Evolutionary conservation across 2,329 filamentous ascomycete species (phyloP).

Genomic region (Huntiella moniliformis): DNA sequence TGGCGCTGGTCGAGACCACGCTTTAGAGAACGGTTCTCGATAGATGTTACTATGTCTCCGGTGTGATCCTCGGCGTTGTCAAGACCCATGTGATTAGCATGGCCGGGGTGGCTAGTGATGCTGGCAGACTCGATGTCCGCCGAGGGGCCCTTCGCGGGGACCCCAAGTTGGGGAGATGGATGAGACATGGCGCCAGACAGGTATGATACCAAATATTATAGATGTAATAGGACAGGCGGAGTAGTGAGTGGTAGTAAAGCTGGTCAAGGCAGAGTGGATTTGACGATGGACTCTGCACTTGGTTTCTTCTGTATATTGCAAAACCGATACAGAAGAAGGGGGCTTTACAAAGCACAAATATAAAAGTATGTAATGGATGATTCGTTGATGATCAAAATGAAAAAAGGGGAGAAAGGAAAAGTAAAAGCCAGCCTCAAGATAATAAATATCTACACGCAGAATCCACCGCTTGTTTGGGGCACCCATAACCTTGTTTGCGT

Average conservation of each 20-base stretch:
- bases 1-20: conserved; percentile 30
- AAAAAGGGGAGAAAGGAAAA: conserved; percentile 3
- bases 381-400: neutral
- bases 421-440: neutral
- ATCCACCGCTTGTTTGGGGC: no score
- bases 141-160: neutral
- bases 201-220: neutral
- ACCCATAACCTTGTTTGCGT: neutral
- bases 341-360: neutral
- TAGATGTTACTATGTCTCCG: conserved; percentile 27
- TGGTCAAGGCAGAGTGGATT: conserved; percentile 1
- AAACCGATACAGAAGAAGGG: conserved; percentile 8
- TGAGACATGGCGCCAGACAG: neutral
- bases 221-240: neutral
- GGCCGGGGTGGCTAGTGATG: neutral
- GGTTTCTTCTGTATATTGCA: conserved; percentile 10
- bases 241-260: neutral
- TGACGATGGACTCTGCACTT: neutral
- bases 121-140: conserved; percentile 5
- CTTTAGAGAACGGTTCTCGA: conserved; percentile 30
- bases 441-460: neutral
- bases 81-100: conserved; percentile 5
- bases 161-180: neutral
- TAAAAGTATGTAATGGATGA: conserved; percentile 2
- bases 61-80: conserved; percentile 15